Evolutionary conservation across 441 rosid genomes (phyloP).

Genomic region (Brassica hybrid): DNA sequence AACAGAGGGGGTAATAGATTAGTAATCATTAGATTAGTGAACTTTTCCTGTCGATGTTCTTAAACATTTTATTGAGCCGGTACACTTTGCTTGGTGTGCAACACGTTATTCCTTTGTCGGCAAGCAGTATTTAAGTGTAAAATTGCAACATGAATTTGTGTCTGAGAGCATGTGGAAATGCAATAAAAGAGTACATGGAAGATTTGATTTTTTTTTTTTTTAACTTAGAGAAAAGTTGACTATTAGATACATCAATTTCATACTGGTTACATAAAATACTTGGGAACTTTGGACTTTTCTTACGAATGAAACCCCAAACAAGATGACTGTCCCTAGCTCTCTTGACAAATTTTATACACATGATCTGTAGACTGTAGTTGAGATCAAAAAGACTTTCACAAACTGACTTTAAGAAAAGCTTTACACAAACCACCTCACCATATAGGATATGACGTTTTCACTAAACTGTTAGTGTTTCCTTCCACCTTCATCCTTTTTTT

Average conservation of each 20-base stretch:
- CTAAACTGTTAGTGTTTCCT: slow-evolving; percentile 36
- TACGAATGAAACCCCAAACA: slow-evolving; percentile 18
- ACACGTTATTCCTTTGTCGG: too few relatives aligned
- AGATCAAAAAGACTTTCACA: slow-evolving; percentile 35
- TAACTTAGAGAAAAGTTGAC: slow-evolving; percentile 1
- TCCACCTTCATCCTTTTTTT: slow-evolving; percentile 53
- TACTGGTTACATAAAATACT: slow-evolving; percentile 10
- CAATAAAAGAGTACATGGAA: background rate
- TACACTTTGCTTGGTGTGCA: too few relatives aligned
- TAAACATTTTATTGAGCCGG: background rate
- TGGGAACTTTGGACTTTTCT: slow-evolving; percentile 23
- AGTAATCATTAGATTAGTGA: too few relatives aligned
- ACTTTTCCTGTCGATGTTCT: too few relatives aligned
- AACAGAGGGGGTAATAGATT: too few relatives aligned
- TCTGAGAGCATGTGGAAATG: too few relatives aligned
- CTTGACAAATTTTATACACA: slow-evolving; percentile 22
- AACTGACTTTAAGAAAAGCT: slow-evolving; percentile 4
- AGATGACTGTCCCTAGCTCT: slow-evolving; percentile 16
- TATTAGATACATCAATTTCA: slow-evolving; percentile 16
- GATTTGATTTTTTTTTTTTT: background rate
- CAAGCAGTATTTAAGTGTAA: background rate
- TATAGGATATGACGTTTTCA: slow-evolving; percentile 22
- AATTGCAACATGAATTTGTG: too few relatives aligned
- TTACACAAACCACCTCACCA: slow-evolving; percentile 31
- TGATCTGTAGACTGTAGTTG: slow-evolving; percentile 9